Evolutionary conservation across 2,329 filamentous ascomycete genomes (phyloP), one percentile per base, ranked within the genome.

Genomic region (Fusarium nisikadoi): DNA sequence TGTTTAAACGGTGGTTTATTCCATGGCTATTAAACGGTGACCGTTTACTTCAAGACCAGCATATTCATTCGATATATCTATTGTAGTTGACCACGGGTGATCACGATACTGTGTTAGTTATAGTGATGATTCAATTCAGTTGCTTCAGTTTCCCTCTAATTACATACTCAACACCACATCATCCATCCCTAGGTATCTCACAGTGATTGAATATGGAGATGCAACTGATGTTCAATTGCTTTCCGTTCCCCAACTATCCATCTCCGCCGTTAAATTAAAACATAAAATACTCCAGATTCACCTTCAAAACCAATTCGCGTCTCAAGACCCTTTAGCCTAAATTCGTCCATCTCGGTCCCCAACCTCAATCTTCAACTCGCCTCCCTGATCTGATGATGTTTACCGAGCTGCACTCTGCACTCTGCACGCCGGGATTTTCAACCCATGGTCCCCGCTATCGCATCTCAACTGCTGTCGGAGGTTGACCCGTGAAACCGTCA

Each of bases 11-110:
- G 75, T 73, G 53, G 50, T 42, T 64, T 55, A 33, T 41, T 46
- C 46, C 47, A 65, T 54, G 31, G 46, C 46, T 52, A 41, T 45
- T 20, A 65, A 77, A 77, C 59, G 68, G 73, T 77, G 70, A 49
- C 75, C 45, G 50, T 67, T 71, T 73, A 6, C 14, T 56, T 14
- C 25, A 27, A 17, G 7, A 53, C 27, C 27, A 29, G 27, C 6
- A 29, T 29, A 9, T 29, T 29, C 27, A 29, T 29, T 9, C 27
- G 23, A 25, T 25, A 25, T 29, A 29, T 29, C 8, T 8, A 29
- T 36, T 50, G 49, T 8, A 53, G 49, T n/a, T 29, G 23, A 9
- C 12, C 8, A 39, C 23, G 33, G 33, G 14, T n/a, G 41, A 55
- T 23, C 17, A 13, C 23, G 42, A 49, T 25, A 20, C 8, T 25